Evolutionary conservation across 805 yeast genomes (phyloP), one percentile per base, ranked within the genome.

Genomic region (Candida palmyrensis): DNA sequence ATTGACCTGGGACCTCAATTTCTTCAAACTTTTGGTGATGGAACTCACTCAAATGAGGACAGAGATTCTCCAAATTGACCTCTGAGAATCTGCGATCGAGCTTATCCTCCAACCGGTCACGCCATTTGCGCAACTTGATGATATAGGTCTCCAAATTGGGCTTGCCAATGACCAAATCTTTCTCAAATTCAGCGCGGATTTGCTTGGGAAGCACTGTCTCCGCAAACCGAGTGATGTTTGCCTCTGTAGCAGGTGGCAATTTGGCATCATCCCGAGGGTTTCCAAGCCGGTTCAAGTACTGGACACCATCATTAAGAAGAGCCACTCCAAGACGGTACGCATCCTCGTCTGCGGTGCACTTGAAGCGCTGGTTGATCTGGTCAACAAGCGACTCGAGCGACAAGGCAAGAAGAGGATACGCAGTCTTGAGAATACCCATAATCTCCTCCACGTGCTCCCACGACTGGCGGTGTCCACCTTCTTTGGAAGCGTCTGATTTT

Each of bases 1-100:
- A 92, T 53, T 92, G 99, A 2, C 99, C 98, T 0, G 98, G 98
- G 38, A 92, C 79, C 55, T 92, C 98, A 38, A 92, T 86, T 31
- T 92, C 98, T 55, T 92, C 99, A 53, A 92, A 92, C 59, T 88
- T 90, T 56, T 92, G 97, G 55, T 92, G 96, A 59, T 92, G 98
- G 76, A 94, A 92, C 53, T 89, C 96, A 53, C 95, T 82, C 56
- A 92, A 68, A 47, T 90, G 97, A 11, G 97, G 96, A 49, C 97
- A 88, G 41, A 92, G 69, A 37, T 88, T 78, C 59, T 92, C 98
- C 41, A 92, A 60, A 45, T 88, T 83, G 31, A 88, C 83, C 45
- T 77, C 75, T 18, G 79, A 75, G 36, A 87, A 81, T 38, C 94
- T 73, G 43, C 95, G 72, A 54, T 92, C 97, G 39, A 92, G 70